Percentiles rank a stretch among this genome's conserved stretches.
These are phyloP conservation scores for Maudiozyma humilis DNA, from an alignment of 1,139 yeast genomes.

Conservation along the genomic window DNA sequence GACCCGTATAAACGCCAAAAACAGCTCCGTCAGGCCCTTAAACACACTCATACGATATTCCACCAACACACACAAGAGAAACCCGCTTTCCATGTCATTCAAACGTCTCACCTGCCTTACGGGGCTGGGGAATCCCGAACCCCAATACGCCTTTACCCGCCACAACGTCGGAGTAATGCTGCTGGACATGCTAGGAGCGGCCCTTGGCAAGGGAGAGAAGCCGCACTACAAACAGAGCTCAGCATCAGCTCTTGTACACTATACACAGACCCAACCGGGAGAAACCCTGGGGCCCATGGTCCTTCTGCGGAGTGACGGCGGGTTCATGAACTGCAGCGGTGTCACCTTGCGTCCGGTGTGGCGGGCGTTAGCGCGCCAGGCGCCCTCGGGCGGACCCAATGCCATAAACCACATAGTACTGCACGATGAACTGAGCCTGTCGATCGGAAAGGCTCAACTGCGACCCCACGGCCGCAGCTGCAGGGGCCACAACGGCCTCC, in stretches of 20 bases:
- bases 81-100: too few species aligned
- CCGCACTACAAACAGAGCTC: not conserved
- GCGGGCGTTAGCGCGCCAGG: constrained; percentile 31
- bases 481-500: constrained; percentile 76
- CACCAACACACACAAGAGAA: too few species aligned
- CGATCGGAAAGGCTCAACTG: constrained; percentile 55
- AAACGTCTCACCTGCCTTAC: constrained; percentile 32
- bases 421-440: constrained; percentile 68
- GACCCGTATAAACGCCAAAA: too few species aligned
- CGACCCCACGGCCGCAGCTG: constrained; percentile 50
- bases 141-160: constrained; percentile 50
- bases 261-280: constrained; percentile 13
- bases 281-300: not conserved
- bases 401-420: constrained; percentile 43
- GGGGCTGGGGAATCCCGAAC: constrained; percentile 76
- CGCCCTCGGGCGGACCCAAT: constrained; percentile 13
- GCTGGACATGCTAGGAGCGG: constrained; percentile 18
- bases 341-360: constrained; percentile 41
- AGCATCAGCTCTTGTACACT: constrained; percentile 2
- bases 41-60: too few species aligned
- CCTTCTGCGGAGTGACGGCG: constrained; percentile 31
- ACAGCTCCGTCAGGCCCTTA: too few species aligned
- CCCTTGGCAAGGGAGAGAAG: constrained; percentile 8
- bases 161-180: constrained; percentile 58
- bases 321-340: constrained; percentile 68